Evolutionary conservation across 345 rosid species (phyloP), one percentile per base, ranked within the genome.

Genomic region (Populus tremula): DNA sequence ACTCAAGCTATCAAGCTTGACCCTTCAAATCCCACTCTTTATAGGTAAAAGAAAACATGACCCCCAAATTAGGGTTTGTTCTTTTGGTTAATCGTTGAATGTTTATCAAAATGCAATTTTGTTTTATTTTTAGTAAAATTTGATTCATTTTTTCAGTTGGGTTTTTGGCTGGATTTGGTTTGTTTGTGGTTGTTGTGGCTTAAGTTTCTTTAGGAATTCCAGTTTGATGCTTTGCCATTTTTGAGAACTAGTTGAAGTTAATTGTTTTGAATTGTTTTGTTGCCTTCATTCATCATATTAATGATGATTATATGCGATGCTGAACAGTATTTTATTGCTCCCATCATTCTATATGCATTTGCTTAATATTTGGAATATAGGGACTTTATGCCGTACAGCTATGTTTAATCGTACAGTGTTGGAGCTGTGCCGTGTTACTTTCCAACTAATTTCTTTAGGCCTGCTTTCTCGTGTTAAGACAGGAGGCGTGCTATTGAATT

Each of bases 1-100:
- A 96, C 99, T 85, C 97, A 92, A 83, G 98, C 97, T 45, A 96
- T 96, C 77, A 96, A 96, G 80, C 96, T 90, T 68, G 98, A 93
- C 80, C 96, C 98, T 81, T 87, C 93, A 49, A 96, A 93, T 80
- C 90, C 92, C 36, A 87, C 98, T 79, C 97, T 96, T 39, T 96
- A 90, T 82, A 96, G 99, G 99, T 90, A 74, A 38, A 14, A 6
- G 35, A 14, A 31, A 39, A 39, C 12, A 10, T 17, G 36, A 6
- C 43, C 23, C 54, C 25, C 27, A 23, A 38, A 36, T 72, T 8
- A 25, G 61, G 11, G 0, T 17, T 21, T 66, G 69, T 53, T 61
- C 41, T 16, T 61, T 13, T 54, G 8, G 54, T 64, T n/a, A 56
- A 7, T 1, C 10, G 67, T 27, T 74, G 10, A 17, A 43, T 4